Evolutionary conservation across 2,329 filamentous ascomycete species (phyloP).

Genomic region (Paraphoma sp.): DNA sequence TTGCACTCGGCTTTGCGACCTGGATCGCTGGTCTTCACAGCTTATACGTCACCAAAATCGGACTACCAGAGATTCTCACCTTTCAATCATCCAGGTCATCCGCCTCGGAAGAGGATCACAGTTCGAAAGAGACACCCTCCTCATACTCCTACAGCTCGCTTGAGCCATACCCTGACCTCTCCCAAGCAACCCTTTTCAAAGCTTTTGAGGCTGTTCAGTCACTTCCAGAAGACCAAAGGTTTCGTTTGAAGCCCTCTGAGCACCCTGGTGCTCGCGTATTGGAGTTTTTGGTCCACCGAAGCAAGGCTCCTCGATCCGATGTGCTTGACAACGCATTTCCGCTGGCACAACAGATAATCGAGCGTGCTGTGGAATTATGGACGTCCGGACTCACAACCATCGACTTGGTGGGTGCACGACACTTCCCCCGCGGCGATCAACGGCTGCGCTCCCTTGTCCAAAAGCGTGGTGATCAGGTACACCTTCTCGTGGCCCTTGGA

Average conservation of each 20-base stretch:
- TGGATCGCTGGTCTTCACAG: conserved; percentile 59
- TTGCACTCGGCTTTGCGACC: conserved; percentile 55
- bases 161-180: conserved; percentile 44
- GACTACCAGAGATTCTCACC: neutral
- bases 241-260: conserved; percentile 1
- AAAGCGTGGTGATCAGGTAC: conserved; percentile 8
- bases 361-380: conserved; percentile 7
- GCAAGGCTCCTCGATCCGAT: neutral
- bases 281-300: conserved; percentile 1
- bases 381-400: neutral
- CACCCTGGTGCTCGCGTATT: conserved; percentile 7
- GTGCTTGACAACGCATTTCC: conserved; percentile 1
- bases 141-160: conserved; percentile 44
- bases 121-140: neutral
- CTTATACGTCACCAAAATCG: conserved; percentile 50
- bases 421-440: neutral
- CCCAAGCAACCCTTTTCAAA: conserved; percentile 4
- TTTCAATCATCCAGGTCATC: conserved; percentile 25
- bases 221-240: conserved; percentile 1
- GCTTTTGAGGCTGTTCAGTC: conserved; percentile 1
- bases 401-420: conserved; percentile 3
- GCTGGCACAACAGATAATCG: conserved; percentile 2
- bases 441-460: neutral
- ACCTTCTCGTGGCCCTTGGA: conserved; percentile 19
- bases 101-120: neutral